Evolutionary conservation across 352 stramenopile species (phyloP).

Genomic region (Pythium aristosporum): DNA sequence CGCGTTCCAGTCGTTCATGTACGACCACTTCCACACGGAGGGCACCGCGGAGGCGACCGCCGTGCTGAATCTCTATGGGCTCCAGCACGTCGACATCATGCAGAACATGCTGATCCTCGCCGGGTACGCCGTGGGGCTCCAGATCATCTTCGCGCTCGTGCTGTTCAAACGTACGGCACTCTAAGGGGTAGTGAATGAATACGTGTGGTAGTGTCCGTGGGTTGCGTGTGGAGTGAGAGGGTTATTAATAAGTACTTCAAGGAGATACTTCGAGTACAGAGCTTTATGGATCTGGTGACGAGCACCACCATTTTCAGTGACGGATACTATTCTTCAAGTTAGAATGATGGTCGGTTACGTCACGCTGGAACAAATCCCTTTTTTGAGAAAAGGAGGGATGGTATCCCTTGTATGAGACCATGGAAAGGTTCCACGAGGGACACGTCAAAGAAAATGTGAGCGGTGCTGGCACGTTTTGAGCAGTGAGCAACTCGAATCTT

Average conservation of each 20-base stretch:
- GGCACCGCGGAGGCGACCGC: slow-evolving; percentile 10
- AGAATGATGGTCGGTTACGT: neutral
- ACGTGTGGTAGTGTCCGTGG: too few species aligned
- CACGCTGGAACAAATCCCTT: slow-evolving; percentile 16
- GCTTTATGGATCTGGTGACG: too few species aligned
- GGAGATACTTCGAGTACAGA: too few species aligned
- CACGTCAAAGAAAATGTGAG: neutral
- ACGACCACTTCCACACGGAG: slow-evolving; percentile 38
- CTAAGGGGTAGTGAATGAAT: too few species aligned
- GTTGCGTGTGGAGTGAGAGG: too few species aligned
- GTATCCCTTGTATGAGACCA: neutral
- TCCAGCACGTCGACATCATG: neutral
- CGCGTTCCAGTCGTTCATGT: slow-evolving; percentile 39
- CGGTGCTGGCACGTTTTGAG: slow-evolving; percentile 1
- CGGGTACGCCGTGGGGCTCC: slow-evolving; percentile 41
- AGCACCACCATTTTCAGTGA: too few species aligned
- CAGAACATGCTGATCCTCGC: slow-evolving; percentile 61
- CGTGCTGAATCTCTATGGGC: neutral
- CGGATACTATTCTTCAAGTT: too few species aligned
- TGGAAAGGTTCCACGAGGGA: slow-evolving; percentile 4
- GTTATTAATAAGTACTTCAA: too few species aligned
- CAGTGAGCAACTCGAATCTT: slow-evolving; percentile 24
- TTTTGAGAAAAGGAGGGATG: neutral
- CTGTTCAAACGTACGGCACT: neutral
- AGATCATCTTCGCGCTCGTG: neutral